Evolutionary conservation across 768 basidiomycete species (phyloP).

Genomic region (Serendipita sp.): DNA sequence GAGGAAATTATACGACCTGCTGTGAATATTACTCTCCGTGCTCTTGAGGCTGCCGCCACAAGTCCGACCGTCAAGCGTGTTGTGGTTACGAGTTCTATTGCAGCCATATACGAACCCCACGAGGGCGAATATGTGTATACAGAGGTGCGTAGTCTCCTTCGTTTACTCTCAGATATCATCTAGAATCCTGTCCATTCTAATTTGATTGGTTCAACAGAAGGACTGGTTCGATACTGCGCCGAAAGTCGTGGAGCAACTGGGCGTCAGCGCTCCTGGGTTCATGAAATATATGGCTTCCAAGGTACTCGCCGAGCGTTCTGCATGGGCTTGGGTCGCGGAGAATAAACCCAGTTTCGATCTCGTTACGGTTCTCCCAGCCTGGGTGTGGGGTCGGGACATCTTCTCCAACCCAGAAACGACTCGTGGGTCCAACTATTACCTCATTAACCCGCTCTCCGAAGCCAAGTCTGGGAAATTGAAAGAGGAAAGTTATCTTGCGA

Average conservation of each 20-base stretch:
- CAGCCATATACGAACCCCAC: slow-evolving; percentile 18
- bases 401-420: background rate
- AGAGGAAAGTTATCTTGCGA: background rate
- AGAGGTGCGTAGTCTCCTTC: slow-evolving; percentile 12
- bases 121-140: slow-evolving; percentile 13
- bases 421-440: background rate
- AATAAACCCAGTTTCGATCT: slow-evolving; percentile 12
- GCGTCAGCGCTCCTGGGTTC: background rate
- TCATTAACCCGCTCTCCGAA: background rate
- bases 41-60: slow-evolving; percentile 19
- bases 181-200: background rate
- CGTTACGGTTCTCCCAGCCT: slow-evolving; percentile 4
- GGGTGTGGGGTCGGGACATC: background rate
- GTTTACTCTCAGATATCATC: slow-evolving; percentile 8
- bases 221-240: slow-evolving; percentile 9
- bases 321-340: slow-evolving; percentile 14
- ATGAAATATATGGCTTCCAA: slow-evolving; percentile 11
- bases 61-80: slow-evolving; percentile 18
- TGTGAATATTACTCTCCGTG: slow-evolving; percentile 20
- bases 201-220: background rate
- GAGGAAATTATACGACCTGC: slow-evolving; percentile 23
- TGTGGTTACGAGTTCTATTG: slow-evolving; percentile 24
- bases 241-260: background rate
- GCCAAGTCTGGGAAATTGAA: background rate
- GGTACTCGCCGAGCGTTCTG: slow-evolving; percentile 11